phyloP scores from a whole-genome alignment of 108 stramenopile genomes.

The Parietichytrium sp. region DNA sequence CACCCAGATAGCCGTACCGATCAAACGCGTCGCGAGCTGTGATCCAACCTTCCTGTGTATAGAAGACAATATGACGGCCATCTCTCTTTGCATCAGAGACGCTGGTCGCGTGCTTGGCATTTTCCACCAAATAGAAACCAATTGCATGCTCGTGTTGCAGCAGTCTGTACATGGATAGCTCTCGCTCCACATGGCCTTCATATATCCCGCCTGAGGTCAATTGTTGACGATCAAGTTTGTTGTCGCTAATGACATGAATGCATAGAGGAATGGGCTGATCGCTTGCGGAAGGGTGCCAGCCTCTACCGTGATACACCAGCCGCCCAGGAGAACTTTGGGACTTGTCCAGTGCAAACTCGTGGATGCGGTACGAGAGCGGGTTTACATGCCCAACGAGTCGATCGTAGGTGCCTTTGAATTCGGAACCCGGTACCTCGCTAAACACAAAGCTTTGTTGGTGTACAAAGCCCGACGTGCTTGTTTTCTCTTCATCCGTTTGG shows the following conservation, averaged over 20 bases:
- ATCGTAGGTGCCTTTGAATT: too few relatives aligned
- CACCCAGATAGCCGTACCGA: neutral
- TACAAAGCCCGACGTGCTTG: too few relatives aligned
- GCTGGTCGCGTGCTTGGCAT: too few relatives aligned
- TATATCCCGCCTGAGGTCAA: neutral
- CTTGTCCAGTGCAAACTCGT: too few relatives aligned
- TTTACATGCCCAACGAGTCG: too few relatives aligned
- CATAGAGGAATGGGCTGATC: neutral
- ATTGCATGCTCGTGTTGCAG: neutral
- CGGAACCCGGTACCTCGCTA: too few relatives aligned
- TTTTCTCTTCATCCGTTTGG: too few relatives aligned
- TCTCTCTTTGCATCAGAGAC: too few relatives aligned
- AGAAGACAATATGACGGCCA: neutral
- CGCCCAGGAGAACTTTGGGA: too few relatives aligned
- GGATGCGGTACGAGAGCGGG: too few relatives aligned
- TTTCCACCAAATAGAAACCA: too few relatives aligned
- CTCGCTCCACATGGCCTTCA: constrained; percentile 1
- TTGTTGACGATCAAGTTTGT: neutral
- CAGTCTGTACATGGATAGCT: neutral
- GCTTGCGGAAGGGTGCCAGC: constrained; percentile 6
- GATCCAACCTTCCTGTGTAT: neutral
- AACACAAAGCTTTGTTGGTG: too few relatives aligned
- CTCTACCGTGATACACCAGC: neutral
- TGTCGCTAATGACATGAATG: neutral
- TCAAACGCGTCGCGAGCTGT: neutral